Evolutionary conservation across 208 protist genomes (phyloP), one percentile per base, ranked within the genome.

Genomic region (Trypanosoma mega): DNA sequence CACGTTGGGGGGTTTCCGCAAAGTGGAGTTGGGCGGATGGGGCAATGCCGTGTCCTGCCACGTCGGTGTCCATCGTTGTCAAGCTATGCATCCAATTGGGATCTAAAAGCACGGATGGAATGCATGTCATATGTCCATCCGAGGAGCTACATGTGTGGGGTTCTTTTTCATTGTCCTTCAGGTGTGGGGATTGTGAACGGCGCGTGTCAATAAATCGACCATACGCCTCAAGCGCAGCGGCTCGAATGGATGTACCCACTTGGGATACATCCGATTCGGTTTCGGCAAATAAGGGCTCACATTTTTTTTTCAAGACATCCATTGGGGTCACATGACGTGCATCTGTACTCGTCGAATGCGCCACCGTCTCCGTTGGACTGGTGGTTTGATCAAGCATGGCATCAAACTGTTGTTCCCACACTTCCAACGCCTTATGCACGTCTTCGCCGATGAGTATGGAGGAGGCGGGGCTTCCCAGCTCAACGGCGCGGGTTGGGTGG

Each of bases 81-180:
- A 82, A 84, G 31, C 63, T 58, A 36, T 72, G 51, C 0, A 72
- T 37, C 76, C 76, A 88, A 18, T 66, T 54, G 0, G 23, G 26
- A 44, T 73, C 63, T 47, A 46, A 51, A 26, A 63, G 37, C 26
- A 23, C 50, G 31, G 61, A 68, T 23, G 68, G 61, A 46, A 68
- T 20, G 26, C 11, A 3, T 9, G 1, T 21, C 21, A n/a, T n/a
- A n/a, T n/a, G n/a, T n/a, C 3, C 21, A 37, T 27, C 0, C 24
- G 23, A 24, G n/a, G 4, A 3, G 11, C 45, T 26, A 41, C 1
- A 18, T 9, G 27, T 11, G 9, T 52, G 18, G 31, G 2, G 2
- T 23, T 62, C 34, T 50, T n/a, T 47, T 30, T 29, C 8, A 37
- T 26, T 41, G 24, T 34, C 31, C 11, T 44, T 33, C 11, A n/a